Conservation (phyloP, 768 basidiomycete genomes). For the Leucosporidium creatinivorum region DNA sequence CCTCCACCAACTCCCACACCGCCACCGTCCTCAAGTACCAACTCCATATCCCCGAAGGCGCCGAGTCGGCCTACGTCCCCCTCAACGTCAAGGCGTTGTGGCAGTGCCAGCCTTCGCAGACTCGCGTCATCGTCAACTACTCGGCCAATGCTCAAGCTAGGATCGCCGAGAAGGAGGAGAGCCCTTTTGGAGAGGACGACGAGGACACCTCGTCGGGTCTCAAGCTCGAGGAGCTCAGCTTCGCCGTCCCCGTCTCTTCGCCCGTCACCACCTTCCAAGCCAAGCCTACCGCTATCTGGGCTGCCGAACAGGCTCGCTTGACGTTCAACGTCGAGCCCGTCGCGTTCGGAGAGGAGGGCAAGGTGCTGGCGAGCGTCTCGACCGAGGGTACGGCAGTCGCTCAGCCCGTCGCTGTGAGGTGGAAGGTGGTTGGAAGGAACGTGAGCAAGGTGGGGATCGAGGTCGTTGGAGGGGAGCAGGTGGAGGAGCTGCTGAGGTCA, state of each 20-base stretch:
- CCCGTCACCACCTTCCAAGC: conserved; percentile 43
- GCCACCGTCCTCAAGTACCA: conserved; percentile 45
- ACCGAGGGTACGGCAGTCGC: conserved; percentile 29
- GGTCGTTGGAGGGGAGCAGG: conserved; percentile 33
- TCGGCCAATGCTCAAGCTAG: conserved; percentile 28
- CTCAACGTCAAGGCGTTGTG: conserved; percentile 43
- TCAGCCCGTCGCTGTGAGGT: conserved; percentile 40
- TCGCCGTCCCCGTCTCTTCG: conserved; percentile 39
- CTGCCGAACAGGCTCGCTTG: conserved; percentile 38
- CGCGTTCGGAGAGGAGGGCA: conserved; percentile 31
- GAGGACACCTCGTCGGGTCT: conserved; percentile 1
- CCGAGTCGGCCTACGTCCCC: conserved; percentile 34
- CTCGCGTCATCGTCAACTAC: conserved; percentile 44
- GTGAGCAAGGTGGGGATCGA: conserved; percentile 41
- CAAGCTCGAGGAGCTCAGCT: conserved; percentile 36
- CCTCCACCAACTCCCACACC: conserved; percentile 19
- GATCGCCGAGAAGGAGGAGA: conserved; percentile 11
- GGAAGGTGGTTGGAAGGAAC: conserved; percentile 39
- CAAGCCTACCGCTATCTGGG: conserved; percentile 44
- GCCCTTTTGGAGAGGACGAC: conserved; percentile 33
- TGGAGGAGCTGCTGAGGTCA: conserved; percentile 16
- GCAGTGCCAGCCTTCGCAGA: conserved; percentile 42
- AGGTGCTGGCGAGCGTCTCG: conserved; percentile 43
- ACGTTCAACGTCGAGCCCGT: conserved; percentile 36
- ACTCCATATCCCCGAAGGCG: conserved; percentile 37